Conservation (phyloP, 2,329 filamentous ascomycete genomes). For the Fusarium sp. region DNA sequence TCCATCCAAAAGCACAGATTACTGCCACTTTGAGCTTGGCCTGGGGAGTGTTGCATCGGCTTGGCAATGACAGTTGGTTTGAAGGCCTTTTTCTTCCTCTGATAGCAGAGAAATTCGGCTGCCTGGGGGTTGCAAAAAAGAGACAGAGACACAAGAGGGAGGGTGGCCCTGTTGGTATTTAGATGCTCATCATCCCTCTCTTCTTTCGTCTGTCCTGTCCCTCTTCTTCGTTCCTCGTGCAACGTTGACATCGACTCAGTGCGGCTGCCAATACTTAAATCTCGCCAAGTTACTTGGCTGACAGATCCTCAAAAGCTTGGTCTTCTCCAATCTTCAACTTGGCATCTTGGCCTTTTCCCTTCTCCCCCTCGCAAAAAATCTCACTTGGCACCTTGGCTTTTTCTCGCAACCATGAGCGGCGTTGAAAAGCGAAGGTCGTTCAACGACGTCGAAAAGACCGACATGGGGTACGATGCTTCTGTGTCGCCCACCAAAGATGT, state of each 20-base stretch:
- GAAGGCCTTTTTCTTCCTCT: not conserved
- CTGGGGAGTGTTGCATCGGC: slow-evolving; percentile 19
- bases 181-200: slow-evolving; percentile 17
- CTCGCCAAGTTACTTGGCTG: slow-evolving; percentile 27
- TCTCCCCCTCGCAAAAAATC: not conserved
- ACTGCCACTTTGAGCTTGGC: slow-evolving; percentile 44
- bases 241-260: slow-evolving; percentile 24
- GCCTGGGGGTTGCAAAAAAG: not conserved
- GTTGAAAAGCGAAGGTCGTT: slow-evolving; percentile 25
- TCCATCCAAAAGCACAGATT: slow-evolving; percentile 25
- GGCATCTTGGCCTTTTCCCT: slow-evolving; percentile 25
- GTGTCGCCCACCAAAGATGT: slow-evolving; percentile 22
- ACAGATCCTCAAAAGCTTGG: slow-evolving; percentile 26
- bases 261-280: not conserved
- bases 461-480: slow-evolving; percentile 43
- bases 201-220: not conserved
- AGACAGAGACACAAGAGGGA: not conserved
- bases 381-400: slow-evolving; percentile 29
- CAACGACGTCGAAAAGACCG: slow-evolving; percentile 46
- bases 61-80: slow-evolving; percentile 22
- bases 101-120: slow-evolving; percentile 8
- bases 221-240: slow-evolving; percentile 6
- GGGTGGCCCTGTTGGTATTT: slow-evolving; percentile 24
- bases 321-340: slow-evolving; percentile 5
- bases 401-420: slow-evolving; percentile 22